phyloP scores from a whole-genome alignment of 192 early-diverging fungal genomes.

The Gigaspora rosea region DNA sequence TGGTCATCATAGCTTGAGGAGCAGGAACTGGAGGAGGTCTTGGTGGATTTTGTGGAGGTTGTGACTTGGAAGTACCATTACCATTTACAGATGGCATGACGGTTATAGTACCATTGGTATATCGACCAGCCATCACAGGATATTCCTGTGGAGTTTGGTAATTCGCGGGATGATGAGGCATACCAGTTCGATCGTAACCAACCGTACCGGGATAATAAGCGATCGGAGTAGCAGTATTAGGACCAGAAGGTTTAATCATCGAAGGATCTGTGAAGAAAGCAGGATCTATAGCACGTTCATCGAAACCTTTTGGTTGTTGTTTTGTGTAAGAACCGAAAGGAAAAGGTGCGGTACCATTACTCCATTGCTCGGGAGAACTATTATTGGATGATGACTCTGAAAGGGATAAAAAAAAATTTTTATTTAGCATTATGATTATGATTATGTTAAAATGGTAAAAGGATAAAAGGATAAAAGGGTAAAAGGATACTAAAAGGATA shows the following conservation, averaged over 20 bases:
- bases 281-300: constrained; percentile 18
- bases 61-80: neutral
- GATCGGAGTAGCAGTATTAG: neutral
- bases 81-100: neutral
- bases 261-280: constrained; percentile 13
- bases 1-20: neutral
- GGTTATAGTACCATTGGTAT: neutral
- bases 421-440: too few species aligned
- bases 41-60: neutral
- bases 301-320: constrained; percentile 18
- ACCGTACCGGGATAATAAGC: neutral
- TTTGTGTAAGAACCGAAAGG: constrained; percentile 3
- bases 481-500: too few species aligned
- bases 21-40: neutral
- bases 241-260: constrained; percentile 15
- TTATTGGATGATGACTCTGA: neutral
- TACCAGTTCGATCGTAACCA: constrained; percentile 16
- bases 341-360: neutral
- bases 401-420: too few species aligned
- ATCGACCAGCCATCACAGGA: neutral
- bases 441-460: too few species aligned
- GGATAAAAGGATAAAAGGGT: too few species aligned
- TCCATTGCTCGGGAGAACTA: neutral
- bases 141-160: constrained; percentile 11
- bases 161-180: neutral